Evolutionary conservation across 179 eudicot species (phyloP), one percentile per base, ranked within the genome.

Genomic region (Beta lomatogona): DNA sequence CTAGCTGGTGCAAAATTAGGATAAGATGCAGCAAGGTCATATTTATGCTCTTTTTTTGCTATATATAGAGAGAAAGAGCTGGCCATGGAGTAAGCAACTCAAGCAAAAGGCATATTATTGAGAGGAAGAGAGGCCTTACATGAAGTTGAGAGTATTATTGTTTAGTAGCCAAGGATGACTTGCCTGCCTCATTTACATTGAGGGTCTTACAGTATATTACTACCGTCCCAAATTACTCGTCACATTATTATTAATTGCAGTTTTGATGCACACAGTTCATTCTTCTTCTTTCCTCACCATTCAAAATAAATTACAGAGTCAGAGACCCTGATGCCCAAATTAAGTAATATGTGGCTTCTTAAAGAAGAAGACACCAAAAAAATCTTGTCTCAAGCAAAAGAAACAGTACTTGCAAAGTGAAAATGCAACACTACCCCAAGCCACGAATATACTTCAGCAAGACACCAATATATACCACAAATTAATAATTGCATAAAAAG

Each of bases 131-230:
- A 16, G 77, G 57, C 31, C 77, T 71, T 60, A 71, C 82, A 80
- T 80, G 82, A 72, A 80, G 77, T 44, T 46, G 50, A 80, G 82
- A 59, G 77, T 79, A 36, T 76, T 7, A 19, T 80, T 71, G 82
- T 80, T 60, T 72, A 48, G 82, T 71, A 80, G 77, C 82, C 77
- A 72, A 80, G 82, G 82, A 80, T 80, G 82, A 80, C 82, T 72
- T 80, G 77, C 82, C 69, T 78, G 81, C 81, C 19, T 36, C 80
- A 22, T 67, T 6, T 4, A 9, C 13, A 22, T 57, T 44, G 68
- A 9, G 71, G 57, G 28, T n/a, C 19, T 18, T 45, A 25, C 28
- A 10, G 18, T 45, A 18, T 31, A 36, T 0, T 52, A 52, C 67
- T 63, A 5, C 12, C 3, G 8, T 11, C 22, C 25, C 12, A 4